phyloP scores from a whole-genome alignment of 805 yeast species.

The Crinitomyces ghanaensis region DNA sequence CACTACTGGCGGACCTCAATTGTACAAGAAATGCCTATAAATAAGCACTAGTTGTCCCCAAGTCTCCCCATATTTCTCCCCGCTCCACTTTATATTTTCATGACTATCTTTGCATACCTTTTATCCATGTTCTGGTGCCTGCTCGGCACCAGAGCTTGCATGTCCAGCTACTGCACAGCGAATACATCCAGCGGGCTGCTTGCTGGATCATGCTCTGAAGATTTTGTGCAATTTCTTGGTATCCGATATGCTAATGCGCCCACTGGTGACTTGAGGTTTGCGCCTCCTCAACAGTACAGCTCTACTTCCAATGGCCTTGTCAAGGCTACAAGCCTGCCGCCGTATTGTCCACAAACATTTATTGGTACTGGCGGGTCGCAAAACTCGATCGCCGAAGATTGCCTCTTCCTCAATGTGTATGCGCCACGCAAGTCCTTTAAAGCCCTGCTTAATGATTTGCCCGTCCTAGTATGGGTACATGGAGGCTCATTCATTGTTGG shows the following conservation, averaged over 20 bases:
- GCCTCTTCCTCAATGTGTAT: slow-evolving; percentile 23
- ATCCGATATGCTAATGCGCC: slow-evolving; percentile 26
- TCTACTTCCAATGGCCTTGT: slow-evolving; percentile 12
- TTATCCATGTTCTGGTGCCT: too few species aligned
- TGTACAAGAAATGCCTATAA: too few species aligned
- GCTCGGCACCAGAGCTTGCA: too few species aligned
- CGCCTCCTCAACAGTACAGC: slow-evolving; percentile 13
- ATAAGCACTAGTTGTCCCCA: too few species aligned
- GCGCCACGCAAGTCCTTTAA: slow-evolving; percentile 13
- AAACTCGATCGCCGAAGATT: slow-evolving; percentile 19
- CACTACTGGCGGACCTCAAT: too few species aligned
- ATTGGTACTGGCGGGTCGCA: slow-evolving; percentile 1
- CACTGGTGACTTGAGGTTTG: slow-evolving; percentile 19
- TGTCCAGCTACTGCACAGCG: too few species aligned
- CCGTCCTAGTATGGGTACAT: slow-evolving; percentile 27
- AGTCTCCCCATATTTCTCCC: too few species aligned
- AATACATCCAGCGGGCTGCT: too few species aligned
- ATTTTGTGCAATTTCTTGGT: slow-evolving; percentile 8
- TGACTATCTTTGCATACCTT: too few species aligned
- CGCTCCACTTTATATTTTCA: too few species aligned
- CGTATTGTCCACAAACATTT: slow-evolving; percentile 20
- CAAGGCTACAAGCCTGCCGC: slow-evolving; percentile 18
- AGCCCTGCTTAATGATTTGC: slow-evolving; percentile 5
- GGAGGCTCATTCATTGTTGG: slow-evolving; percentile 29
- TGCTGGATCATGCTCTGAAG: neutral